phyloP scores from a whole-genome alignment of 495 filamentous ascomycete species.

The Wilcoxina mikolae region DNA sequence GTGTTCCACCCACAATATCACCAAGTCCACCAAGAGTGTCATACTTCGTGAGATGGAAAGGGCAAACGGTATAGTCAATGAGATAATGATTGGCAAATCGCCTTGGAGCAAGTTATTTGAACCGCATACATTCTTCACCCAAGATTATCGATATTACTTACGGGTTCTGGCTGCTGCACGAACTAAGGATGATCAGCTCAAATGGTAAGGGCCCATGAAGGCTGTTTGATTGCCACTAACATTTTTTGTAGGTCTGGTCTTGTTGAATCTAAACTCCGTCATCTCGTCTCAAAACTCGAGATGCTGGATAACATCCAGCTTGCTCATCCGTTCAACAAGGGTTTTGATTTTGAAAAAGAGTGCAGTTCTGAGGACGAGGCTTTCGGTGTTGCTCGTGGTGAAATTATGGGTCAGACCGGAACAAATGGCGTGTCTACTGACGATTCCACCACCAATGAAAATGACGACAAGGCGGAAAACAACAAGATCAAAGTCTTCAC shows the following conservation, averaged over 20 bases:
- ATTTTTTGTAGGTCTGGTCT: slow-evolving; percentile 46
- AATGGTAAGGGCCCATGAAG: slow-evolving; percentile 39
- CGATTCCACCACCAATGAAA: slow-evolving; percentile 38
- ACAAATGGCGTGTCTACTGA: slow-evolving; percentile 29
- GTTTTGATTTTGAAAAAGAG: slow-evolving; percentile 64
- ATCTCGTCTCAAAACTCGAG: slow-evolving; percentile 69
- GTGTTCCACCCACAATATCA: slow-evolving; percentile 92
- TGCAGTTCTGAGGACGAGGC: slow-evolving; percentile 57
- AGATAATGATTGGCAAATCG: slow-evolving; percentile 57
- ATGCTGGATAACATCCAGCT: slow-evolving; percentile 56
- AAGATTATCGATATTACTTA: slow-evolving; percentile 87
- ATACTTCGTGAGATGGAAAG: slow-evolving; percentile 70
- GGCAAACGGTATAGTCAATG: slow-evolving; percentile 60
- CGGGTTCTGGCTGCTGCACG: slow-evolving; percentile 73
- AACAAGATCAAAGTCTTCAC: slow-evolving; percentile 48
- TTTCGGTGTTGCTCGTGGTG: slow-evolving; percentile 45
- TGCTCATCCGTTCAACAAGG: slow-evolving; percentile 85
- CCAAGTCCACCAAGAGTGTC: slow-evolving; percentile 65
- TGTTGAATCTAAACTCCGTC: slow-evolving; percentile 80
- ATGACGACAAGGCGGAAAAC: slow-evolving; percentile 27
- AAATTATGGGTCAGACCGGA: slow-evolving; percentile 24
- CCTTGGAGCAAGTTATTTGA: slow-evolving; percentile 79
- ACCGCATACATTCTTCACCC: slow-evolving; percentile 81
- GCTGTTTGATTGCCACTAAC: slow-evolving; percentile 8
- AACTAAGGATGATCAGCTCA: slow-evolving; percentile 66